phyloP scores from a whole-genome alignment of 257 asterid species.

The Fraxinus anomala region DNA sequence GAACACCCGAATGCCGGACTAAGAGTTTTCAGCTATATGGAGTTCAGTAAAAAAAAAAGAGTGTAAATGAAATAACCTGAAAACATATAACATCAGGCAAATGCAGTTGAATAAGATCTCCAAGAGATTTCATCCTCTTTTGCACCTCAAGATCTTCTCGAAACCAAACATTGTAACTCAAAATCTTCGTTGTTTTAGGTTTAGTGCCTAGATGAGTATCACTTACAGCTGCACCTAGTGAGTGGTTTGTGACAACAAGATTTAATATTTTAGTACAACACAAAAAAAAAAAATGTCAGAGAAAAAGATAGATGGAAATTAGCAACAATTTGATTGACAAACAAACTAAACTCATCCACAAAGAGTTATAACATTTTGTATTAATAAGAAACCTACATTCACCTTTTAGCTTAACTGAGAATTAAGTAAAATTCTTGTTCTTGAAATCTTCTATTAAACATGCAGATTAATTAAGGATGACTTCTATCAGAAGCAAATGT shows the following conservation, averaged over 20 bases:
- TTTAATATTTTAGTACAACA: slow-evolving; percentile 12
- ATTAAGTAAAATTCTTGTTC: not conserved
- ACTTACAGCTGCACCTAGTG: slow-evolving; percentile 32
- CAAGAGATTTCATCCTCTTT: slow-evolving; percentile 72
- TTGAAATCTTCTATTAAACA: not conserved
- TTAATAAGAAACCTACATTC: not conserved
- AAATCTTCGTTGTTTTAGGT: slow-evolving; percentile 56
- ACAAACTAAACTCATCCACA: not conserved
- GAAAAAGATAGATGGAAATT: not conserved
- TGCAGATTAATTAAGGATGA: not conserved
- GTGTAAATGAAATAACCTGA: slow-evolving; percentile 56
- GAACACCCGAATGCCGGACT: not conserved
- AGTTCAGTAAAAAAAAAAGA: not conserved
- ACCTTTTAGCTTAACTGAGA: not conserved
- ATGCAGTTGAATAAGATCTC: slow-evolving; percentile 74
- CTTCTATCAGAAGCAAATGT: not conserved
- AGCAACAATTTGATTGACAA: not conserved
- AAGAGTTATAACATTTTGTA: not conserved
- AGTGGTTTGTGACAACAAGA: slow-evolving; percentile 5
- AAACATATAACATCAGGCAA: slow-evolving; percentile 84
- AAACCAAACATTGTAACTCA: slow-evolving; percentile 93
- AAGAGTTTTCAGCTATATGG: not conserved
- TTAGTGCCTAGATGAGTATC: slow-evolving; percentile 31
- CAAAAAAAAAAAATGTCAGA: slow-evolving; percentile 6
- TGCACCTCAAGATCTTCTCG: slow-evolving; percentile 77